Evolutionary conservation across 164 flowering plant genomes (phyloP).

Genomic region (Sedum album): DNA sequence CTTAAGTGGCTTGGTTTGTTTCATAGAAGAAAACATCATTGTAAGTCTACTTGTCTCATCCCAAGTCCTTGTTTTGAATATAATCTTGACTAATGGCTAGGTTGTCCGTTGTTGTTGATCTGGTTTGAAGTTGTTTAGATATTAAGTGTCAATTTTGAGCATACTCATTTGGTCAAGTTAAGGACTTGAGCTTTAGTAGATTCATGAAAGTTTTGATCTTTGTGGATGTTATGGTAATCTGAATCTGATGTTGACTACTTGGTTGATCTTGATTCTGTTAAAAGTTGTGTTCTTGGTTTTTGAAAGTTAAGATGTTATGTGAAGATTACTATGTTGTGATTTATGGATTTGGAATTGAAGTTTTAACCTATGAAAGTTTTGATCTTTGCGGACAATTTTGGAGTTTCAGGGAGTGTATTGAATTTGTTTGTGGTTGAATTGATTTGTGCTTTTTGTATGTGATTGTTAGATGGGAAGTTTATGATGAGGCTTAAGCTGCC

Average conservation of each 20-base stretch:
- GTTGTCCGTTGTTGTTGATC: not conserved
- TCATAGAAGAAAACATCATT: constrained; percentile 88
- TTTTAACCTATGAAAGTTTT: not conserved
- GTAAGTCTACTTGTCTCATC: constrained; percentile 23
- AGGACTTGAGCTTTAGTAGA: not conserved
- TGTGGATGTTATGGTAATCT: not conserved
- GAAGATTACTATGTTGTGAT: not conserved
- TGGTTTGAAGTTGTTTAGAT: not conserved
- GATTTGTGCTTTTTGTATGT: not conserved
- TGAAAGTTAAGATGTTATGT: not conserved
- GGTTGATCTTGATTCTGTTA: not conserved
- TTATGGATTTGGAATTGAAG: too few species aligned
- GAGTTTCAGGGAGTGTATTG: too few species aligned
- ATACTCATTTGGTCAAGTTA: not conserved
- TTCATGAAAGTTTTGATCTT: not conserved
- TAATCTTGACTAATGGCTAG: too few species aligned
- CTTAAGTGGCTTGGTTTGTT: constrained; percentile 29
- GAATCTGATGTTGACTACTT: not conserved
- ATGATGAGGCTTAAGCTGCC: constrained; percentile 99
- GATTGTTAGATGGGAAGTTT: constrained; percentile 66
- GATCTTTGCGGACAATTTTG: not conserved
- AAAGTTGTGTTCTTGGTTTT: not conserved
- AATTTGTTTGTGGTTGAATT: not conserved
- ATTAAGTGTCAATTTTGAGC: not conserved
- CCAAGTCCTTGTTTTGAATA: not conserved